Evolutionary conservation across 305 asterid genomes (phyloP), one percentile per base, ranked within the genome.

Genomic region (Rubia peregrina): DNA sequence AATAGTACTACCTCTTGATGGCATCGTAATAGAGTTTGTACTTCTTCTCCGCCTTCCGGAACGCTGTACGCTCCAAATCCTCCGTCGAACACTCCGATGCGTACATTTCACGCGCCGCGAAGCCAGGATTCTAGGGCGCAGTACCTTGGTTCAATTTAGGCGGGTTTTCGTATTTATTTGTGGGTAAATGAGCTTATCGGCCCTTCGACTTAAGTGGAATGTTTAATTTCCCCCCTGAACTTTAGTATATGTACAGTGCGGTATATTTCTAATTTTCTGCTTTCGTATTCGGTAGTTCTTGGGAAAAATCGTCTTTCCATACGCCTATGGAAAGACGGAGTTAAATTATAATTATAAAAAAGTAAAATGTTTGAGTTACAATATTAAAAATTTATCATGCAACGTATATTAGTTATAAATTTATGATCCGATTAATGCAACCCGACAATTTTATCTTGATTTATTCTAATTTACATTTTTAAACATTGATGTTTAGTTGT

Each of bases 41-140:
- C 71, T 87, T 94, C 95, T 94, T 94, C 80, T 94, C 98, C 41
- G 91, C 89, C 77, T 79, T 89, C 14, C 96, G 86, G 76, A 94
- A 91, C 72, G 96, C 97, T 22, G 99, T 87, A 74, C 96, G 84
- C 83, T 89, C 97, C 24, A 81, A 83, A 70, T 87, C 93, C 36
- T 85, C 92, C 67, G 59, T 66, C 51, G 59, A 72, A 69, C 61
- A 73, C 30, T 84, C 93, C 59, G 95, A 65, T 55, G 81, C 82
- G 77, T 90, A 86, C 98, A 93, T 93, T 74, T 71, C 71, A n/a
- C 53, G 33, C 36, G 33, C 70, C 57, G 46, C 42, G 46, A 57
- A 14, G 67, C 40, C 3, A 36, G 40, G 40, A 36, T 36, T 36
- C 40, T 36, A 36, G 40, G 40, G 40, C 40, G 40, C 40, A 36